Evolutionary conservation across 495 filamentous ascomycete genomes (phyloP), one percentile per base, ranked within the genome.

Genomic region (Aspergillus saccharolyticus): DNA sequence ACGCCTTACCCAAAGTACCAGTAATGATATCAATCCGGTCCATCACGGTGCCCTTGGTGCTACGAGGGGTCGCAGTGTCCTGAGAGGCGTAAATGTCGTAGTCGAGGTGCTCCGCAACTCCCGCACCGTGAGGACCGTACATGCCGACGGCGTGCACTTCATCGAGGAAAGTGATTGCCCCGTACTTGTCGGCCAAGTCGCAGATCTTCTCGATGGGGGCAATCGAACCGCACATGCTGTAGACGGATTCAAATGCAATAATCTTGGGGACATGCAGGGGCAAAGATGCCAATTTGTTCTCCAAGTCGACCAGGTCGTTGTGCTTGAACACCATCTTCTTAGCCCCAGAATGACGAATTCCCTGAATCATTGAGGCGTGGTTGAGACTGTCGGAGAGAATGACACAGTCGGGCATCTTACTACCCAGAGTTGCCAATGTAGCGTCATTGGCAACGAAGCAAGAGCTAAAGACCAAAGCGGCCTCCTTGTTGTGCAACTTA

Each of bases 371-470:
- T 19, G 91, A 96, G 17, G 95, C 94, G 70, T 98, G 94, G 68
- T 98, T 98, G 62, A 96, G 77, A 67, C 87, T 92, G 74, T 98
- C 94, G 12, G 90, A 96, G 7, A 98, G 75, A 56, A 97, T 95
- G 20, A 98, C 94, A 72, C 94, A 98, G 64, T 96, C 85, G 12
- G 94, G 95, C 66, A 98, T 76, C 74, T 97, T 97, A 70, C 90
- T 95, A 7, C 94, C 94, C 19, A 98, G 79, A 5, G 94, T 98
- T 10, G 94, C 94, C 22, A 98, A 85, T 0, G 95, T 97, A 22
- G 95, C 95, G 78, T 98, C 94, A 66, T 98, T 98, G 62, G 94
- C 94, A 42, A 98, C 94, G 64, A 90, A 98, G 80, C 94, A 98
- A 9, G 92, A 97, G 56, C 89, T 90, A 70, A 98, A 98, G 24